Base-by-base conservation (phyloP, 768 basidiomycete species). In the Lanmaoa rubissima region DNA sequence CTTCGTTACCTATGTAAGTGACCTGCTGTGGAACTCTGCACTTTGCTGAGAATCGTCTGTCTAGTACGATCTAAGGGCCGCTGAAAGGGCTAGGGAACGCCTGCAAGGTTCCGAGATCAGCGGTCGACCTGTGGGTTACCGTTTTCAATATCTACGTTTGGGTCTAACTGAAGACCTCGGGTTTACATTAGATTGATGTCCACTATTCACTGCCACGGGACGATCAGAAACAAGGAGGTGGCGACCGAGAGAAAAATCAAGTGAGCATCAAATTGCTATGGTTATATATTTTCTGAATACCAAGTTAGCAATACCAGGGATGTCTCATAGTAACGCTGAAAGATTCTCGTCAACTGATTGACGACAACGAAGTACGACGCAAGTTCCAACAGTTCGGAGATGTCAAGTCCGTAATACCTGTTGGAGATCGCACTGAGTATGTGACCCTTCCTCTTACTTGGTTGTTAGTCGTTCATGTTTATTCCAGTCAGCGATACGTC, bases 121-220 rank as follows among this genome's bases (percentile, higher is more conserved):
- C 60, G 90, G 90, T 14, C 82, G 97, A 61, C 89, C 93, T 32
- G 96, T 98, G 63, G 76, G 94, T 79, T 17, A n/a, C 34, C 11
- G 14, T 47, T 38, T 48, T 42, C 16, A n/a, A 31, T 32, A 19
- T 34, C 39, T 46, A n/a, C 4, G 24, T n/a, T 54, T 57, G 46
- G 32, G 38, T 43, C 17, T 55, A 46, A 49, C 53, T 34, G 52
- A 55, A 60, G 39, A 17, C 46, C 32, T 46, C 53, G 63, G 49
- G 34, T 41, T 40, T 52, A 42, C 45, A 24, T 21, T 67, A 97
- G 96, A 98, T 98, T 70, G 97, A 99, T 76, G 95, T 99, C 1
- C 97, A 99, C 71, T 99, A 94, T 76, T 96, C 94, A 28, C 76
- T 98, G 31, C 97, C 97, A 12, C 86, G 92, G 59, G 92, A 91